phyloP scores from a whole-genome alignment of 306 rosid species.

The Prunus kanzakura region DNA sequence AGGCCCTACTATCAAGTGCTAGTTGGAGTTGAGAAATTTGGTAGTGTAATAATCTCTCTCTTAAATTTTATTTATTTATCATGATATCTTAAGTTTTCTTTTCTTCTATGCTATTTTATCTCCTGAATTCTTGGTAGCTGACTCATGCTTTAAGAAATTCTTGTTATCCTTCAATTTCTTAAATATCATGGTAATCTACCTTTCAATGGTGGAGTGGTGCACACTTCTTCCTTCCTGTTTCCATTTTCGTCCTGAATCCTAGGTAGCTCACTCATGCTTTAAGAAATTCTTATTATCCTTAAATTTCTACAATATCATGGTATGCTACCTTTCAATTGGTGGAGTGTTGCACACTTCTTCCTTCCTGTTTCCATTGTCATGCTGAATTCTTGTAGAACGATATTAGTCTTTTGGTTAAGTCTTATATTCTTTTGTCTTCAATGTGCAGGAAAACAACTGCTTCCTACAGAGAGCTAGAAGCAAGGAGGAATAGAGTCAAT shows the following conservation, averaged over 20 bases:
- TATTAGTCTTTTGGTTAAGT: not conserved
- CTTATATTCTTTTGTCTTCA: not conserved
- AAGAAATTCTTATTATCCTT: not conserved
- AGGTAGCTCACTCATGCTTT: not conserved
- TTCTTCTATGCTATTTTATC: not conserved
- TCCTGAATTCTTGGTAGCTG: not conserved
- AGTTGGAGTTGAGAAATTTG: not conserved
- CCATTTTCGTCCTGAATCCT: not conserved
- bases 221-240: not conserved
- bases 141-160: not conserved
- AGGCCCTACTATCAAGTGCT: not conserved
- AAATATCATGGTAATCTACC: not conserved
- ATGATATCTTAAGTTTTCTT: not conserved
- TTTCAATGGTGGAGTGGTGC: not conserved
- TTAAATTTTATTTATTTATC: not conserved
- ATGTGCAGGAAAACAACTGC: conserved; percentile 47
- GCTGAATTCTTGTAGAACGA: not conserved
- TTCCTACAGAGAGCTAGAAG: conserved; percentile 61
- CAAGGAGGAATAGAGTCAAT: conserved; percentile 56
- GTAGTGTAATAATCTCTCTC: not conserved
- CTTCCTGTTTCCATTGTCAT: not conserved
- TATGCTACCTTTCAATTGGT: not conserved
- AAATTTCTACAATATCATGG: not conserved
- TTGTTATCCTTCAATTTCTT: not conserved
- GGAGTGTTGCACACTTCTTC: not conserved